A percentile compares a stretch with the other conserved stretches of the same genome.
These are phyloP conservation scores for Collybia sp. DNA, from an alignment of 768 basidiomycete genomes.

Conservation along the genomic window DNA sequence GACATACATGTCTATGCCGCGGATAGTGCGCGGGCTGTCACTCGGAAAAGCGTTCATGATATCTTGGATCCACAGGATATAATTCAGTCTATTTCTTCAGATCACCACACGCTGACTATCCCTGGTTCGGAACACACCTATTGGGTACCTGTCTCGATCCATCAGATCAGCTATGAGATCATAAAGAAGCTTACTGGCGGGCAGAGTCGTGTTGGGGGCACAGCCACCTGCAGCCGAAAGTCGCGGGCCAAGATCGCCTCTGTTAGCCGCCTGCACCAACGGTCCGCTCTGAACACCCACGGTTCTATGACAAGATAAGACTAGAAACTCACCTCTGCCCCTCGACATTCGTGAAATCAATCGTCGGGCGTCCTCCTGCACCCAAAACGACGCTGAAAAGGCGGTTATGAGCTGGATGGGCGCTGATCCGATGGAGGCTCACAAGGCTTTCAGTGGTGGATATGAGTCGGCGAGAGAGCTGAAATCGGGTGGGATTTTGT, in stretches of 20 bases:
- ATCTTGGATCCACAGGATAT: conserved; percentile 82
- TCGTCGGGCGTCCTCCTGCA: conserved; percentile 29
- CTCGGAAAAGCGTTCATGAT: conserved; percentile 35
- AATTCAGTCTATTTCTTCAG: conserved; percentile 62
- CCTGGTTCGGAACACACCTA: conserved; percentile 33
- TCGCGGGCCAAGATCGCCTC: conserved; percentile 53
- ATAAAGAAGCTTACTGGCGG: background rate
- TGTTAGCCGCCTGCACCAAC: conserved; percentile 61
- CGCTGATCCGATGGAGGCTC: background rate
- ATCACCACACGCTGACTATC: background rate
- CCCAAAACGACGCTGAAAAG: conserved; percentile 18
- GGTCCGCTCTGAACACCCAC: conserved; percentile 3
- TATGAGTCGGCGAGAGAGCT: background rate
- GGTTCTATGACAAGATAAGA: background rate
- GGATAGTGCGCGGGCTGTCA: conserved; percentile 19
- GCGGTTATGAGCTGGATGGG: conserved; percentile 3
- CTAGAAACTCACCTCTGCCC: conserved; percentile 57
- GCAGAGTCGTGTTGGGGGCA: background rate
- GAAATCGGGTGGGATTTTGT: background rate
- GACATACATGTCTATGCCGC: conserved; percentile 72
- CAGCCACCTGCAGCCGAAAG: background rate
- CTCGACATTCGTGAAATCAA: conserved; percentile 73
- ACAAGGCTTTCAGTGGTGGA: conserved; percentile 30
- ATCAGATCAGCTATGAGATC: background rate
- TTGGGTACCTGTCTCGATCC: conserved; percentile 56